Conservation (phyloP, 2,329 filamentous ascomycete genomes). For the Colletotrichum eremochloae region DNA sequence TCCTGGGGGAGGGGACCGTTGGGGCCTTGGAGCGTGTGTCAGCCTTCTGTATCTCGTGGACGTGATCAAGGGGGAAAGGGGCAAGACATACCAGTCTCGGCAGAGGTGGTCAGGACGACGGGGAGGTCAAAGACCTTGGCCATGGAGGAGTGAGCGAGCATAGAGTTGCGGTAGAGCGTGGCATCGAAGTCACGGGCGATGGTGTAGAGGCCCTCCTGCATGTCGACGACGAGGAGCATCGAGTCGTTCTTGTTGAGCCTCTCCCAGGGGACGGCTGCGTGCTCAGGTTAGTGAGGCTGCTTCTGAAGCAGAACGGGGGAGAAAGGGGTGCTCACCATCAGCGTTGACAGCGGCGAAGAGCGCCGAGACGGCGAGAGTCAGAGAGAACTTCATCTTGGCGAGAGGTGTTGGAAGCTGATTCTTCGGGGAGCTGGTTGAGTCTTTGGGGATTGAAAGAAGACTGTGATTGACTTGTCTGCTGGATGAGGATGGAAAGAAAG, state of each 20-base stretch:
- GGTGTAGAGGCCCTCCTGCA: constrained; percentile 54
- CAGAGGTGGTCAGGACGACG: constrained; percentile 78
- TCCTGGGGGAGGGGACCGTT: constrained; percentile 80
- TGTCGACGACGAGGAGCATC: constrained; percentile 54
- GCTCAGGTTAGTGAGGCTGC: constrained; percentile 8
- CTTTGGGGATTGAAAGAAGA: constrained; percentile 15
- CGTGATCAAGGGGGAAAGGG: accelerated
- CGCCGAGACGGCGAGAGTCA: constrained; percentile 38
- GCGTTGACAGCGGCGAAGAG: constrained; percentile 37
- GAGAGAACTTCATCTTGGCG: constrained; percentile 40
- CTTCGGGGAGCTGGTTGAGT: constrained; percentile 20
- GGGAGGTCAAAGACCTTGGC: constrained; percentile 77
- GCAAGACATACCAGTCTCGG: constrained; percentile 61
- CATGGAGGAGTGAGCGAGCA: constrained; percentile 76
- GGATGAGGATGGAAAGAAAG: constrained; percentile 30
- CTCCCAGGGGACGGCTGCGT: constrained; percentile 48
- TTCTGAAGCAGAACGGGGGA: background rate
- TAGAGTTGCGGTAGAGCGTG: constrained; percentile 74
- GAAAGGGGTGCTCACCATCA: constrained; percentile 6
- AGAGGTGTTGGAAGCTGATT: background rate
- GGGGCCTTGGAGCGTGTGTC: constrained; percentile 62
- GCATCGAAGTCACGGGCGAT: constrained; percentile 75
- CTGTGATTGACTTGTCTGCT: constrained; percentile 33
- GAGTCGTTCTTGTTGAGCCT: constrained; percentile 52
- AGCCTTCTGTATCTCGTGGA: background rate